Conservation (phyloP, 306 rosid species). For the Glycyrrhiza uralensis region DNA sequence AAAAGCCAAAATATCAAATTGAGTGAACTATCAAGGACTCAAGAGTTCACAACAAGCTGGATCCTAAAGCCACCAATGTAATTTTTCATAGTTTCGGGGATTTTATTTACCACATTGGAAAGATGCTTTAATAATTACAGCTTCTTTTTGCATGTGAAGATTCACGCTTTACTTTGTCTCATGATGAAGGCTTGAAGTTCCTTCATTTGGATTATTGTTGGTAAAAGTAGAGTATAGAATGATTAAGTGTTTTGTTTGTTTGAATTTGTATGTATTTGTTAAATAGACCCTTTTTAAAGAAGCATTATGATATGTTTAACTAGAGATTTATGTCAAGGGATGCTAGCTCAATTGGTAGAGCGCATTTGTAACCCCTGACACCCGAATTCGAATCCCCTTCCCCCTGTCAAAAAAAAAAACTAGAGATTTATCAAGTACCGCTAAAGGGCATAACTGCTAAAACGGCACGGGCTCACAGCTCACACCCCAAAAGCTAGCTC, state of each 20-base stretch:
- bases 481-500: too few species aligned
- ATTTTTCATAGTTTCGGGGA: background rate
- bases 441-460: background rate
- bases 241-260: background rate
- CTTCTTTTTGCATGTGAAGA: background rate
- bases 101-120: background rate
- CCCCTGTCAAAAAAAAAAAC: too few species aligned
- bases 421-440: background rate
- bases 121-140: background rate
- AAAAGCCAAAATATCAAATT: background rate
- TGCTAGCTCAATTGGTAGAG: too few species aligned
- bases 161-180: background rate
- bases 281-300: background rate
- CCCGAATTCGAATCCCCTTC: too few species aligned
- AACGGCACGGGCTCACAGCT: too few species aligned
- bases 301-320: background rate
- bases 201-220: background rate
- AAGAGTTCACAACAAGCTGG: background rate
- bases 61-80: background rate
- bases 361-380: too few species aligned
- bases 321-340: conserved; percentile 1
- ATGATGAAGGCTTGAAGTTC: background rate
- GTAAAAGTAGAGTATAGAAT: background rate
- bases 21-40: background rate
- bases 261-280: conserved; percentile 13